A percentile compares a stretch with the other conserved stretches of the same genome.
Evolutionary conservation across 73 alveolate species (phyloP).

Genomic region (Uronychia binucleata): DNA sequence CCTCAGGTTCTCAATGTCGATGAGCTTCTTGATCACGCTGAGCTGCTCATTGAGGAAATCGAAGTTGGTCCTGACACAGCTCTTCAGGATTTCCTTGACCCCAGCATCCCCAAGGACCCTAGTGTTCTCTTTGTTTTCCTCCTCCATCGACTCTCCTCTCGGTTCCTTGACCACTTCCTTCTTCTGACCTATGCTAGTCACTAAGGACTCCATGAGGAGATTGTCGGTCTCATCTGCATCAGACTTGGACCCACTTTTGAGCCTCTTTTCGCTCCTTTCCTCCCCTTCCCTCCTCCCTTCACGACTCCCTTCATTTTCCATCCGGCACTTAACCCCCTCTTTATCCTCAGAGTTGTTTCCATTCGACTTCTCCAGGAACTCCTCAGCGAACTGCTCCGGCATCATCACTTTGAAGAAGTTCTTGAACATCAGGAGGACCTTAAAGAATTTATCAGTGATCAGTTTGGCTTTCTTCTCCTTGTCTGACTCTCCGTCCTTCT

Average conservation of each 20-base stretch:
- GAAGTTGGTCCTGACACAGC: neutral
- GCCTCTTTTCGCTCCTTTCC: neutral
- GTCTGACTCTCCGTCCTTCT: too few relatives aligned
- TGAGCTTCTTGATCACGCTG: neutral
- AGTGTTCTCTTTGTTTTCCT: neutral
- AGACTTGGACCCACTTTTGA: too few relatives aligned
- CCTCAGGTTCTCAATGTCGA: neutral
- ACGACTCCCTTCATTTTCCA: too few relatives aligned
- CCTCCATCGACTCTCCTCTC: neutral
- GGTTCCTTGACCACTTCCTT: neutral
- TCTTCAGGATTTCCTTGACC: neutral
- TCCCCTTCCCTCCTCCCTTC: neutral
- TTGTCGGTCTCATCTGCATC: neutral
- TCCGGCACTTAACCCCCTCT: too few relatives aligned
- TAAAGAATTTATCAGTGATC: neutral
- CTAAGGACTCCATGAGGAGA: neutral
- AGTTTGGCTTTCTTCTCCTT: neutral
- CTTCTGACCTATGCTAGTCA: neutral
- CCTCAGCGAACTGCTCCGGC: neutral
- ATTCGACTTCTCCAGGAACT: neutral
- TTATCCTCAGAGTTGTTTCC: neutral
- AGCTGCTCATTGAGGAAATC: neutral
- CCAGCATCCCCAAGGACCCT: neutral
- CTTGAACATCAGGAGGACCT: conserved; percentile 2
- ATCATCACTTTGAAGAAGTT: conserved; percentile 33